Base-by-base conservation (phyloP, 441 rosid species). In the Oxalis stricta region DNA sequence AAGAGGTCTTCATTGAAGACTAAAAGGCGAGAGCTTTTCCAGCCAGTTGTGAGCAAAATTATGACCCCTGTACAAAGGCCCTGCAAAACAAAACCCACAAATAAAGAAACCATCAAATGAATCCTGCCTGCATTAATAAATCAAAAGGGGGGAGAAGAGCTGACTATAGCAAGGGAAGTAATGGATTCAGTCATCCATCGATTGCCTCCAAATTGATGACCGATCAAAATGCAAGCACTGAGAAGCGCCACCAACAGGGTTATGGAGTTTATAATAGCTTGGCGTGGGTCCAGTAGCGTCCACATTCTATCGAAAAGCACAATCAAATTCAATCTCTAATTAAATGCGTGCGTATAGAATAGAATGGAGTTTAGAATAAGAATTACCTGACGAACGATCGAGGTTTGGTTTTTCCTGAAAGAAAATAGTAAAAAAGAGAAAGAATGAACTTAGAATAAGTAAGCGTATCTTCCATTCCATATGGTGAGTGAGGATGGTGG, bases 1-100 rank as follows among this genome's bases (percentile, higher is more conserved):
- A 80, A 77, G 65, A 77, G 63, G 49, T 77, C 67, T 66, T 79
- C 84, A 55, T 46, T 65, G 36, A 79, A 76, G 46, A 42, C 46
- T 48, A 73, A 36, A 17, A 80, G 18, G 5, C 8, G 24, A 0
- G 79, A 63, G 55, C 41, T 55, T 9, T 32, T 0, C 12, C 70
- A 65, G 47, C 68, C 57, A 31, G 40, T 55, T 24, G 60, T 38
- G 50, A 77, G 47, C 66, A 80, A 43, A 36, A 74, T 77, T 56
- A 72, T 66, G 20, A 28, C 82, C 41, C 76, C 82, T 14, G 79
- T 61, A 42, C 50, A 54, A 67, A 77, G 59, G 4, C 85, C 89
- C 85, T 80, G 47, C 22, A 14, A 26, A 43, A 10, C 20, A 54
- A 33, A 11, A 48, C 7, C 5, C 6, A 29, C 17, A 7, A 13